Evolutionary conservation across 129 eudicot genomes (phyloP).

Genomic region (Tanacetum coccineum): DNA sequence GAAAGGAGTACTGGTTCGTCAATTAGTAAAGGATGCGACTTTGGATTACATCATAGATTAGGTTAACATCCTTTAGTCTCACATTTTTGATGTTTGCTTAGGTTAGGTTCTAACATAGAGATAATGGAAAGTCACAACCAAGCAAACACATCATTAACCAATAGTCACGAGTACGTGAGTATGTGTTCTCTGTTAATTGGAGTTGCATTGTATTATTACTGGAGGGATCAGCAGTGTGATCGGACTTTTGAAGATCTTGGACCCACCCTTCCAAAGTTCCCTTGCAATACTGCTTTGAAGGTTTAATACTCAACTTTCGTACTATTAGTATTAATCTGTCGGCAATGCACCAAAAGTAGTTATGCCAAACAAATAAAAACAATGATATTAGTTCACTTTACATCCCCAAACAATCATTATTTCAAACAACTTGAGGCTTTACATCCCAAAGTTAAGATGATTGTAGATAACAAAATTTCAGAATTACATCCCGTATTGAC

Average conservation of each 20-base stretch:
- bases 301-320: slow-evolving; percentile 67
- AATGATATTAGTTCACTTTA: no score
- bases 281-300: slow-evolving; percentile 68
- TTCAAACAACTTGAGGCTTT: no score
- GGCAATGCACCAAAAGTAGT: slow-evolving; percentile 23
- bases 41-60: slow-evolving; percentile 11
- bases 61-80: slow-evolving; percentile 14
- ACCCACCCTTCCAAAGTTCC: slow-evolving; percentile 89
- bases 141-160: background rate
- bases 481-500: background rate
- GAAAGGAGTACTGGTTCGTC: slow-evolving; percentile 48
- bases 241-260: slow-evolving; percentile 47
- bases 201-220: slow-evolving; percentile 21
- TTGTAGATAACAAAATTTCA: no score
- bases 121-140: background rate
- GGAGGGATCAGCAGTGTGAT: slow-evolving; percentile 48
- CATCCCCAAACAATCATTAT: no score
- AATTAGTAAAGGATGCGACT: slow-evolving; percentile 33
- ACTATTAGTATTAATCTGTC: slow-evolving; percentile 38
- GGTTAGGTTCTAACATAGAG: background rate
- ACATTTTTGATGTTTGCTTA: background rate
- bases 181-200: background rate
- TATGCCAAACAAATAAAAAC: background rate
- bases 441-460: no score
- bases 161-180: background rate